Conservation (phyloP, 2,329 filamentous ascomycete genomes). For the Plectosphaerella plurivora region DNA sequence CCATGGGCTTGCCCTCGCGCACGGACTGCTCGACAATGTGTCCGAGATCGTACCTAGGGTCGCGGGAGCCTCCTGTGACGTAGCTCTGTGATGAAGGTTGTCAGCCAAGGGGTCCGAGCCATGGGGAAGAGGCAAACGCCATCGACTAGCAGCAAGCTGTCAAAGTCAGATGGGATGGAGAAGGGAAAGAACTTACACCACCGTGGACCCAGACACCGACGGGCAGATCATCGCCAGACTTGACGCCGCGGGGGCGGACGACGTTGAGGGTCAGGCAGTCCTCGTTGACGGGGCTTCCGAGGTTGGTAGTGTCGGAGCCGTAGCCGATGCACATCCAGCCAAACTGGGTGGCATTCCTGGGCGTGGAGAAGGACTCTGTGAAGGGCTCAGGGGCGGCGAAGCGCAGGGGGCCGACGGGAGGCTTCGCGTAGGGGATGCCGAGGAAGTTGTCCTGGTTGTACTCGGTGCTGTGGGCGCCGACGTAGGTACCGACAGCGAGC, state of each 20-base stretch:
- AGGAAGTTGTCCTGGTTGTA: constrained; percentile 48
- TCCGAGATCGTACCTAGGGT: constrained; percentile 56
- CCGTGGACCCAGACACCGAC: constrained; percentile 58
- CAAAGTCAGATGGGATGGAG: not conserved
- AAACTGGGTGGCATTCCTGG: constrained; percentile 39
- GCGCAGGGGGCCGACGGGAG: constrained; percentile 45
- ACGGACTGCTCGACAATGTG: constrained; percentile 50
- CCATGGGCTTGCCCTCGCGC: constrained; percentile 40
- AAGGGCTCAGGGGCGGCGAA: constrained; percentile 47
- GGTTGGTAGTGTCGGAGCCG: constrained; percentile 27
- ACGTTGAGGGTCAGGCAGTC: constrained; percentile 25
- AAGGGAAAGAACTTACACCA: constrained; percentile 17
- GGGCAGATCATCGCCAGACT: constrained; percentile 39
- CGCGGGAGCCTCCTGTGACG: constrained; percentile 20
- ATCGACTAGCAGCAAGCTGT: not conserved
- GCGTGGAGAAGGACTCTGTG: constrained; percentile 35
- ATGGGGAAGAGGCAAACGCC: no score
- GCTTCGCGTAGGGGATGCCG: constrained; percentile 52
- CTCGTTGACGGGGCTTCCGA: constrained; percentile 19
- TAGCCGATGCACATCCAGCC: constrained; percentile 46
- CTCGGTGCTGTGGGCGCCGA: constrained; percentile 29
- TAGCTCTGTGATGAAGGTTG: constrained; percentile 2
- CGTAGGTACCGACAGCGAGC: constrained; percentile 26
- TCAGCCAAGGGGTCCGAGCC: no score
- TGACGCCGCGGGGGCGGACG: constrained; percentile 16